Evolutionary conservation across 2,329 filamentous ascomycete genomes (phyloP).

Genomic region (Volutella citrinella): DNA sequence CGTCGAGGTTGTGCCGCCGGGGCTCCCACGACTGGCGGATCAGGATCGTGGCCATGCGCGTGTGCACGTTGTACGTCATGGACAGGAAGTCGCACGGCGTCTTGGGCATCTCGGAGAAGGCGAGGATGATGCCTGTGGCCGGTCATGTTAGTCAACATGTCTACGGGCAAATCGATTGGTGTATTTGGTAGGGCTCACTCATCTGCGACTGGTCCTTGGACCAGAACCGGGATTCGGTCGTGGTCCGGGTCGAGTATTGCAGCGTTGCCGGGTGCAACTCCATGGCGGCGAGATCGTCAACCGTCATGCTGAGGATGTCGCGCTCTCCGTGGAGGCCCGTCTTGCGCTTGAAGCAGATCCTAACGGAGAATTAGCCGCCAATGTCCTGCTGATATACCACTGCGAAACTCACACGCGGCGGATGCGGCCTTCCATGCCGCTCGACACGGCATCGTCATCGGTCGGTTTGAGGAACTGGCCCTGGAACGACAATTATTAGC

Average conservation of each 20-base stretch:
- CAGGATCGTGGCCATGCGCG: slow-evolving; percentile 37
- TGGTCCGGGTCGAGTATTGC: slow-evolving; percentile 36
- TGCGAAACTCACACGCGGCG: slow-evolving; percentile 33
- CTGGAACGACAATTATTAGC: too few relatives aligned
- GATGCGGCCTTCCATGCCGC: slow-evolving; percentile 32
- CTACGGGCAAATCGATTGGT: neutral
- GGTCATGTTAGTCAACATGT: slow-evolving; percentile 12
- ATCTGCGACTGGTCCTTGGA: slow-evolving; percentile 35
- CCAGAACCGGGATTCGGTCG: slow-evolving; percentile 39
- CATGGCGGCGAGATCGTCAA: slow-evolving; percentile 32
- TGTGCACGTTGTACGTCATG: slow-evolving; percentile 41
- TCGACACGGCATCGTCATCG: slow-evolving; percentile 16
- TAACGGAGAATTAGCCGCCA: too few relatives aligned
- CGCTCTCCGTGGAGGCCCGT: slow-evolving; percentile 28
- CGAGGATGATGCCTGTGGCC: slow-evolving; percentile 37
- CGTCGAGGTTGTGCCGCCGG: slow-evolving; percentile 37
- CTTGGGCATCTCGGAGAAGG: slow-evolving; percentile 42
- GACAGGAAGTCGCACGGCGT: slow-evolving; percentile 46
- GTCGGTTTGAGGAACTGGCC: slow-evolving; percentile 22
- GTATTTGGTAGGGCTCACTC: slow-evolving; percentile 17
- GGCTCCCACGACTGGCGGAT: slow-evolving; percentile 43
- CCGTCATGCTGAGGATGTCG: slow-evolving; percentile 35
- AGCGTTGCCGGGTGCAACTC: slow-evolving; percentile 38
- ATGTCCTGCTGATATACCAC: accelerated
- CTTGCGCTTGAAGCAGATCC: slow-evolving; percentile 35